phyloP scores from a whole-genome alignment of 2,329 filamentous ascomycete genomes.

The Aspergillus sp. region DNA sequence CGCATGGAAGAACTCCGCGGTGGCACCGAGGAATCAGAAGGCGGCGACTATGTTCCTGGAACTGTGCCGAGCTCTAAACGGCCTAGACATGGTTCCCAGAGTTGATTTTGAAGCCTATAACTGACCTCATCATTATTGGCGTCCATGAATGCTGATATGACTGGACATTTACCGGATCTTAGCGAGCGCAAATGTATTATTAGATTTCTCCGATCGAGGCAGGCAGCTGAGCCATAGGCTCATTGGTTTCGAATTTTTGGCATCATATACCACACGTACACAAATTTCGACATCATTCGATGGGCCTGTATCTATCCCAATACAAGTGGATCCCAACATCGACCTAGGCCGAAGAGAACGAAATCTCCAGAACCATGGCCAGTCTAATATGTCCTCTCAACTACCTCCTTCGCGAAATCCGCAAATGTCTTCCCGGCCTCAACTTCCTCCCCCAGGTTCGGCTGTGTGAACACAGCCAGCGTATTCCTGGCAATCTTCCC shows the following conservation, averaged over 20 bases:
- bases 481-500: slow-evolving; percentile 75
- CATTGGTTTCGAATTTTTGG: background rate
- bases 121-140: background rate
- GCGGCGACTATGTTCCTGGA: slow-evolving; percentile 26
- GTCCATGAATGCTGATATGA: background rate
- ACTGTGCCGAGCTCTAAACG: slow-evolving; percentile 20
- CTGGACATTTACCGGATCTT: background rate
- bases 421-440: slow-evolving; percentile 72
- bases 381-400: slow-evolving; percentile 63
- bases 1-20: slow-evolving; percentile 22
- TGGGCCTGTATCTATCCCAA: background rate
- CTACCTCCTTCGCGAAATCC: slow-evolving; percentile 75
- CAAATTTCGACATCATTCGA: too few relatives aligned
- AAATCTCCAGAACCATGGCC: background rate
- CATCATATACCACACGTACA: background rate
- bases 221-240: background rate
- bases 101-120: background rate
- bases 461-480: slow-evolving; percentile 94
- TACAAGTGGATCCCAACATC: background rate
- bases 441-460: slow-evolving; percentile 75
- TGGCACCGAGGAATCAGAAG: slow-evolving; percentile 29
- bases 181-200: background rate
- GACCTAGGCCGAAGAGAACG: background rate
- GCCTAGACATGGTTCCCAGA: slow-evolving; percentile 10
- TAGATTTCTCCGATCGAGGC: background rate